A percentile compares a stretch with the other conserved stretches of the same genome.
phyloP scores from a whole-genome alignment of 2,329 filamentous ascomycete species.

The Aspergillus niger region DNA sequence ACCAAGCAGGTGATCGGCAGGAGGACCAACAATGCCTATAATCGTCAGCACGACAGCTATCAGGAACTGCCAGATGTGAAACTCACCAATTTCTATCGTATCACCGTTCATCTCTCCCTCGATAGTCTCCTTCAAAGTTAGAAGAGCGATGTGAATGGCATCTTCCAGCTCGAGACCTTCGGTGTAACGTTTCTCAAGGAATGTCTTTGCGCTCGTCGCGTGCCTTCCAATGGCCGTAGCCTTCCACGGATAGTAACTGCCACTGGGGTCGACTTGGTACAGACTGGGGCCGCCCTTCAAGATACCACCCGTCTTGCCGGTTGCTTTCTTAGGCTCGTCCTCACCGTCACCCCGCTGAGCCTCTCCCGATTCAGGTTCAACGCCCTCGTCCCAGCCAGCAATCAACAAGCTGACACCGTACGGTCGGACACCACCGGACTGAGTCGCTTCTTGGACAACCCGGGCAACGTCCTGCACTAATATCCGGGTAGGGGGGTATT shows the following conservation, averaged over 20 bases:
- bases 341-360: conserved; percentile 57
- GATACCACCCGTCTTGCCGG: conserved; percentile 90
- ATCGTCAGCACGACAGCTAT: conserved; percentile 3
- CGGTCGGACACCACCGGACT: conserved; percentile 93
- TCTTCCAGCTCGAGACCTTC: conserved; percentile 97
- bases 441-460: conserved; percentile 98
- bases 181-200: conserved; percentile 98
- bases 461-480: conserved; percentile 96
- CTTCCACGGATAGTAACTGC: conserved; percentile 99
- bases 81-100: conserved; percentile 92
- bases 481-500: conserved; percentile 99
- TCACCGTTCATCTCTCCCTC: conserved; percentile 99
- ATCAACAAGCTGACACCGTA: conserved; percentile 96
- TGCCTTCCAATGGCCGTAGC: conserved; percentile 98
- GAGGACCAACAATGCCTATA: conserved; percentile 87
- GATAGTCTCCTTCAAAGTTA: conserved; percentile 98
- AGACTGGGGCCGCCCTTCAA: conserved; percentile 94
- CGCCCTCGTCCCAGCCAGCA: conserved; percentile 96
- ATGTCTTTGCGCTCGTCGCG: conserved; percentile 96
- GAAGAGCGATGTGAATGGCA: conserved; percentile 93
- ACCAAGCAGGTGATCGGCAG: conserved; percentile 88
- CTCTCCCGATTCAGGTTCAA: conserved; percentile 78
- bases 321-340: conserved; percentile 67
- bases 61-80: not conserved
- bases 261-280: conserved; percentile 98